Base-by-base conservation (phyloP, 768 basidiomycete species). In the Boletales sp. region DNA sequence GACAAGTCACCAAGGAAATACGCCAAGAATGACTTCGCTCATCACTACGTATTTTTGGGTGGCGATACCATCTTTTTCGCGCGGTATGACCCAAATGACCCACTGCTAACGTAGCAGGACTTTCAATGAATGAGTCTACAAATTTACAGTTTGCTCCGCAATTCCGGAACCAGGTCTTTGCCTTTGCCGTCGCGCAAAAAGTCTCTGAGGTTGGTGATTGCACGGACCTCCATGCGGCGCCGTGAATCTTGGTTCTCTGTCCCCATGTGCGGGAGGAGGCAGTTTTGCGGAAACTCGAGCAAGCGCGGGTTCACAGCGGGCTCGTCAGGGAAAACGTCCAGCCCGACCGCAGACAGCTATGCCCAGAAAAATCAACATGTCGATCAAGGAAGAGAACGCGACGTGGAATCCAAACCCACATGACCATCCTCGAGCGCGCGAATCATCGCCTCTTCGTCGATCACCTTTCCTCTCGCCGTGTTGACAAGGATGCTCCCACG, bases 251-350 rank as follows among this genome's bases (percentile, higher is more conserved):
- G 80, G 46, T 81, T 93, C 66, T 90, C 84, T 0, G 91, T 93
- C 8, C 94, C 94, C 84, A 95, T 85, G 66, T 95, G 94, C 1
- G 94, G 94, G 17, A 97, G 77, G 9, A 97, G 74, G 29, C 86
- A 86, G 54, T 91, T 84, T 54, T 92, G 83, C 9, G 86, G 83
- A 68, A 90, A 89, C n/a, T 80, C 78, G 48, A 94, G 74, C 31
- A 95, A 71, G 27, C 84, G 80, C 5, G 88, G 85, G 59, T 92
- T 86, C 37, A 92, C 82, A 40, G 78, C 66, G 2, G 93, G 92
- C 62, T 93, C 90, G 69, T 93, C 77, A 10, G 91, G 90, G 67
- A 77, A 93, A 19, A 94, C 92, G 57, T 94, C 91, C 34, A 94
- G 72, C 13, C 92, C 92, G 17, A 87, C 87, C 3, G 84, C 84